Evolutionary conservation across 2,329 filamentous ascomycete species (phyloP), one percentile per base, ranked within the genome.

Genomic region (Microdochium paspali): DNA sequence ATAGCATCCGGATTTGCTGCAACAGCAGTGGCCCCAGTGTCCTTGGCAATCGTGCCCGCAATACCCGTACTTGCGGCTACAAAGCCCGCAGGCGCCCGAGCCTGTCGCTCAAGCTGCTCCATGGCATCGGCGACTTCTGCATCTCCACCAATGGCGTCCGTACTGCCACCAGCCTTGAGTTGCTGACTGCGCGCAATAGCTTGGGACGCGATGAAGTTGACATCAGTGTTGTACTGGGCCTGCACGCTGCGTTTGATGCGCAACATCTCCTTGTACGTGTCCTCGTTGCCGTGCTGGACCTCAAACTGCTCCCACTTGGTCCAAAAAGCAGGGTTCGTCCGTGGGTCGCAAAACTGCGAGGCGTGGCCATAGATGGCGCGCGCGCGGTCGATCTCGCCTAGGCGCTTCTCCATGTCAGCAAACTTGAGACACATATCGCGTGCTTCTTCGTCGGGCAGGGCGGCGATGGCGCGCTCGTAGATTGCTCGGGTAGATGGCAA

Each of bases 361-460:
- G 88, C 93, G 62, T 98, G 93, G 1, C 90, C 91, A 61, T 95
- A 98, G 56, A 98, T 97, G 7, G 91, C 90, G 56, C 93, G 78
- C 35, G 93, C 91, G 49, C 94, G 84, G 65, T 98, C 93, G 63
- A 98, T 94, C 63, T 96, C 90, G 52, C 90, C 90, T 4, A 96
- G 71, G 25, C 90, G 74, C 58, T 90, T 82, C 70, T 96, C 90
- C 90, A 95, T 95, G 59, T 96, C 90, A 2, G 93, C 93, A 61
- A 98, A 98, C 62, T 96, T 97, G 62, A 98, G 81, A 68, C 93
- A 98, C 93, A 98, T 98, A 57, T 93, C 87, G 61, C 90, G 89
- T 6, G 91, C 93, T 66, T 97, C 93, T 52, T 76, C 80, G 66
- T 98, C 93, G 0, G 94, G 91, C 30, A 98, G 74, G n/a, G 90